Evolutionary conservation across 768 basidiomycete genomes (phyloP), one percentile per base, ranked within the genome.

Genomic region (Mycena olivaceomarginata): DNA sequence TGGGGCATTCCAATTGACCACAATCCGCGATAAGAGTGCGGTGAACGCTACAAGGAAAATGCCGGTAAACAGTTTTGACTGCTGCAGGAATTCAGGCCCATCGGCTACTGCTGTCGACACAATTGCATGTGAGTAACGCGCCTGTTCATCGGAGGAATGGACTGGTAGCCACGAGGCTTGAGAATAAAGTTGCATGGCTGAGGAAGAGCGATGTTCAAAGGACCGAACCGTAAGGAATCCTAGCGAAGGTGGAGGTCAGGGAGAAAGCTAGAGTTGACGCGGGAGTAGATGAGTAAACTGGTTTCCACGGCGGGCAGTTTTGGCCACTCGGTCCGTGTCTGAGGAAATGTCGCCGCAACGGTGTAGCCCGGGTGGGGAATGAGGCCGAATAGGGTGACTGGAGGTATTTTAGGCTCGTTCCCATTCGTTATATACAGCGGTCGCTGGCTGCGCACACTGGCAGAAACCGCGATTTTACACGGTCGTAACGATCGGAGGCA

Each of bases 241-340:
- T 67, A 20, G 51, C 41, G 67, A 68, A 68, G 51, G 67, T 68
- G 67, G 66, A 67, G 66, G 66, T 56, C 67, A 40, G 67, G 67
- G 67, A 68, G 65, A 68, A 56, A 68, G 67, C 67, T 39, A 40
- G 67, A 68, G 48, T 68, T 39, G 51, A 67, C 46, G 66, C 31
- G 66, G 43, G 43, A 45, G 46, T 45, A 37, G 62, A 67, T 67
- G 46, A 51, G 66, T 18, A 67, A 46, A 67, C 37, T 56, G 51
- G 67, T 56, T 68, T 68, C 67, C 67, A 68, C 67, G 67, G 51
- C 67, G 67, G 67, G 67, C 67, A 68, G 51, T 68, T 68, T 68
- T 15, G 67, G 37, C 67, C 67, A 16, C 67, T 68, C 67, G 67
- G 67, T 68, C 67, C 51, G 53, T 31, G 20, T 56, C 67, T 53